Evolutionary conservation across 73 alveolate genomes (phyloP), one percentile per base, ranked within the genome.

Genomic region (Effrenium voratum): DNA sequence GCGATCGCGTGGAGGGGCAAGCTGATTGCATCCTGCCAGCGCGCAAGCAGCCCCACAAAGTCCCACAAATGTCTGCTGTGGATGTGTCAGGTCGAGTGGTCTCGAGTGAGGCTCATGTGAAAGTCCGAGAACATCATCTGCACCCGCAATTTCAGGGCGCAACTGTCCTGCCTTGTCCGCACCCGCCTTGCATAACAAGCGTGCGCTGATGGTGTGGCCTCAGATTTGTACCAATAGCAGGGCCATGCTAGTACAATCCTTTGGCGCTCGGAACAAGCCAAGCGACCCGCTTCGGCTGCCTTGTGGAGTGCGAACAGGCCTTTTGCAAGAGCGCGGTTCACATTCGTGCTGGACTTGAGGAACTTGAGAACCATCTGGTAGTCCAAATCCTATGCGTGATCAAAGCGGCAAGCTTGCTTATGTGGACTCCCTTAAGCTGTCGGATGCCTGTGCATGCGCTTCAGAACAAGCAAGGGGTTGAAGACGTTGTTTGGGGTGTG

Each of bases 121-220:
- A 45, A 5, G 2, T 13, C 34, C 6, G 3, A 43, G 1, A 79
- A 26, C 40, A 15, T 44, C 63, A 19, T 16, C 47, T 16, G 45
- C 16, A 46, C 34, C 26, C 1, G 36, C 79, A 66, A 34, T 34
- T 70, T 36, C 16, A 34, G 49, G 32, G 26, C 2, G 24, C 24
- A 22, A 0, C 40, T 26, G 30, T 26, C 45, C 43, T 38, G 84
- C 95, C 95, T 87, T 87, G 95, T 87, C 95, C 19, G 95, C 95
- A 26, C 95, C 95, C 59, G 95, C 95, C 43, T 87, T 87, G 70
- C 79, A 72, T 49, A 87, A 43, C 30, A 87, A 84, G 32, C 95
- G 63, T 15, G 47, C 95, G 76, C 95, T 87, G 47, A 87, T 60
- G 38, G 82, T 60, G 19, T 57, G 83, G 59, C 94, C 94, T 86